Evolutionary conservation across 1,284 basidiomycete genomes (phyloP).

Genomic region (Anthracocystis panici-leucophaei): DNA sequence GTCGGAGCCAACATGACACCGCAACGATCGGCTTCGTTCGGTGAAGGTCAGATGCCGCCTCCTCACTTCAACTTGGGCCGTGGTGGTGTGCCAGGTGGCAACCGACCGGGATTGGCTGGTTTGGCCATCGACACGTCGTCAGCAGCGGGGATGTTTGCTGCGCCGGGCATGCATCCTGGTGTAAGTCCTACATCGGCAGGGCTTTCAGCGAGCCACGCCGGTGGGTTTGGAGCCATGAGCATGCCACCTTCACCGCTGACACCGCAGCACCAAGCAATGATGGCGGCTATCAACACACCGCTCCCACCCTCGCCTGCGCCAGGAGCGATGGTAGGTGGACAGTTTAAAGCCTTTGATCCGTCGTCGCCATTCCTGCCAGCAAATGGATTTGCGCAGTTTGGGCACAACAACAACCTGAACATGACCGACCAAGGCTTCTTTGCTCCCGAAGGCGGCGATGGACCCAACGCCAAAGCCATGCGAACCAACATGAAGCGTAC

Average conservation of each 20-base stretch:
- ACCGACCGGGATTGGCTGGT: constrained; percentile 28
- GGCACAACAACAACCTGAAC: constrained; percentile 7
- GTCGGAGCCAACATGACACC: constrained; percentile 24
- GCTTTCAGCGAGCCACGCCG: constrained; percentile 40
- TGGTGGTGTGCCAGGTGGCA: constrained; percentile 2
- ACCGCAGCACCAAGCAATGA: constrained; percentile 55
- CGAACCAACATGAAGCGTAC: constrained; percentile 59
- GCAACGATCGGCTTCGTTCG: constrained; percentile 47
- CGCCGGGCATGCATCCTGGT: constrained; percentile 26
- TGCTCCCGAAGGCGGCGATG: constrained; percentile 32
- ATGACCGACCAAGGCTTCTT: constrained; percentile 38
- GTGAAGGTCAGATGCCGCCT: constrained; percentile 48
- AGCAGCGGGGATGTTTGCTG: constrained; percentile 37
- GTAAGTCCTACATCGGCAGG: constrained; percentile 44
- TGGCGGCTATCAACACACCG: constrained; percentile 61
- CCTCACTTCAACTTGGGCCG: constrained; percentile 40
- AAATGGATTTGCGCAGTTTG: constrained; percentile 35
- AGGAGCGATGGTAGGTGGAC: constrained; percentile 25
- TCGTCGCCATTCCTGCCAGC: constrained; percentile 24
- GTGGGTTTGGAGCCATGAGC: constrained; percentile 50
- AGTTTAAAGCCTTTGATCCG: constrained; percentile 41
- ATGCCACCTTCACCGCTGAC: constrained; percentile 48
- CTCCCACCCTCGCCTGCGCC: constrained; percentile 58
- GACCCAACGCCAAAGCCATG: constrained; percentile 58
- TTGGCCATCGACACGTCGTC: constrained; percentile 53